Base-by-base conservation (phyloP, 2,329 filamentous ascomycete genomes). In the Cryphonectria radicalis region DNA sequence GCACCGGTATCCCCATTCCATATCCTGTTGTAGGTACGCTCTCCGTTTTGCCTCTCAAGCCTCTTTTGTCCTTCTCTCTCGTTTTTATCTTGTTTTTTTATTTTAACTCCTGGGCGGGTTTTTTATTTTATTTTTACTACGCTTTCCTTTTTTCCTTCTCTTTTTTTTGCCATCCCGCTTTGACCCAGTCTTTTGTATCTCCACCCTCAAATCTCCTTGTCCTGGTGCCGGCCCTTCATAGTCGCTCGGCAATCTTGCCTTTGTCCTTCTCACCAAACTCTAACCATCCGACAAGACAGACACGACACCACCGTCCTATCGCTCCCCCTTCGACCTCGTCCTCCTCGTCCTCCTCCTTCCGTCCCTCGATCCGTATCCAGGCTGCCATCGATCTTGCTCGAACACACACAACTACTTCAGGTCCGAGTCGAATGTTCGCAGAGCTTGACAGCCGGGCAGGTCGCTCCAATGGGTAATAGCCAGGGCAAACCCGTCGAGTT, bases 401-500 rank as follows among this genome's bases (percentile, higher is more conserved):
- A 37, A 14, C 53, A 3, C 1, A 40, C 37, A 3, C 1, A 11
- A 11, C 59, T 55, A 32, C 35, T 63, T 42, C n/a, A 43, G 13
- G 25, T 40, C 63, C 59, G 59, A 64, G 67, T 69, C 67, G 67
- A 53, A 69, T 69, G 67, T 59, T 55, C 67, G 43, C 67, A 69
- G 66, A 69, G 63, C 65, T 71, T 63, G 69, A 69, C 63, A 73
- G 69, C 66, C 64, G 68, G 67, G 72, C 69, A 70, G 67, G 69
- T 71, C 69, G 72, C 72, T 71, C 69, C 69, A 73, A 98, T 98
- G 95, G 95, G 95, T 81, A 98, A 98, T 85, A 92, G 91, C 80
- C 94, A 95, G 83, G 95, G 95, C 83, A 98, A 98, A 83, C 93
- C 93, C 82, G 90, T 97, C 84, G 92, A 94, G 81, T 91, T 95